Conservation (phyloP, 176 grass and related monocot genomes). For the Chrysopogon serrulatus region DNA sequence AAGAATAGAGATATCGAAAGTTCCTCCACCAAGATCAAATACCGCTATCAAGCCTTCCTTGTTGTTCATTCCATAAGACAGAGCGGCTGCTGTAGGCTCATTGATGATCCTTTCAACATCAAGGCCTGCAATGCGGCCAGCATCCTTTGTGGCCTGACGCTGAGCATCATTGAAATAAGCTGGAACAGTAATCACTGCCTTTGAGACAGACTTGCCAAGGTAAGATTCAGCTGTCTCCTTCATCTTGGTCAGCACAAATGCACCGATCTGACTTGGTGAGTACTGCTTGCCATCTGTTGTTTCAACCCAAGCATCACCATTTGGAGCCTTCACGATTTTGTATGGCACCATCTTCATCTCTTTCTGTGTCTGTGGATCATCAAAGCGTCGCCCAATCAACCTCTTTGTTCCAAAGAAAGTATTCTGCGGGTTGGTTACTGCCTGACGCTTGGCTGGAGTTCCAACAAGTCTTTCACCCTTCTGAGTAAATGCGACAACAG, state of each 20-base stretch:
- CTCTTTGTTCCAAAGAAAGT: constrained; percentile 79
- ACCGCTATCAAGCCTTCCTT: constrained; percentile 75
- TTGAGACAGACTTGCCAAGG: constrained; percentile 60
- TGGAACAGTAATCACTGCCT: constrained; percentile 74
- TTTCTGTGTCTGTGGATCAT: constrained; percentile 77
- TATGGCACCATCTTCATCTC: constrained; percentile 90
- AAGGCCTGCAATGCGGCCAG: constrained; percentile 58
- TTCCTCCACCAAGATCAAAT: constrained; percentile 79
- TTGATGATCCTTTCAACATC: constrained; percentile 80
- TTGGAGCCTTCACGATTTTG: constrained; percentile 70
- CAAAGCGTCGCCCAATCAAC: constrained; percentile 62
- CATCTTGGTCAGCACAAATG: constrained; percentile 81
- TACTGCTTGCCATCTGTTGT: constrained; percentile 62
- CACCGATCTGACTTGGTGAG: constrained; percentile 71
- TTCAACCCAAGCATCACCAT: constrained; percentile 81
- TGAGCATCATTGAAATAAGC: constrained; percentile 77
- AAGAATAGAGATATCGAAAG: constrained; percentile 78
- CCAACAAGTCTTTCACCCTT: constrained; percentile 68
- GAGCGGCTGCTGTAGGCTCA: constrained; percentile 68
- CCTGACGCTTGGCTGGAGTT: constrained; percentile 71
- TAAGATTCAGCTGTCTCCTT: constrained; percentile 77
- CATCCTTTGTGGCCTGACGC: constrained; percentile 76
- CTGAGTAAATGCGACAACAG: constrained; percentile 61
- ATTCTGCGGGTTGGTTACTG: constrained; percentile 78
- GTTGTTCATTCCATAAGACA: constrained; percentile 76